phyloP scores from a whole-genome alignment of 2,329 filamentous ascomycete species.

The Cytospora paraplurivora region DNA sequence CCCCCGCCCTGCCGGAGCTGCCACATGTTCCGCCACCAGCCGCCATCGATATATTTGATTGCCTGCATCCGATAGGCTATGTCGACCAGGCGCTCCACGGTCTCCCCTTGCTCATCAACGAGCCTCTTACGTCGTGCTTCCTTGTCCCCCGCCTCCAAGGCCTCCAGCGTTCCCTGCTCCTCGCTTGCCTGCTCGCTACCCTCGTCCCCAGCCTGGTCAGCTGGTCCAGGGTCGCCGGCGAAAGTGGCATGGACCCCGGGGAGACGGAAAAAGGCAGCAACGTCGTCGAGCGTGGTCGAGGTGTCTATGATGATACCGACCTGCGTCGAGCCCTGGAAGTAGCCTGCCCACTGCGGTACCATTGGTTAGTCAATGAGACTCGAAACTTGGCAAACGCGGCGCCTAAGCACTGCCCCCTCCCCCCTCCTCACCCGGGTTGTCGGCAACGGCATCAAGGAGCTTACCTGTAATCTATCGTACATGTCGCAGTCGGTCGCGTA shows the following conservation, averaged over 20 bases:
- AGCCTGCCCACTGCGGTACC: constrained; percentile 43
- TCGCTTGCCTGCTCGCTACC: constrained; percentile 30
- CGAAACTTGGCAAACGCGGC: neutral
- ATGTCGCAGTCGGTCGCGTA: constrained; percentile 54
- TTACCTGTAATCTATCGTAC: constrained; percentile 23
- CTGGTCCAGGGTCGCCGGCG: constrained; percentile 39
- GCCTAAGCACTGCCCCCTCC: neutral
- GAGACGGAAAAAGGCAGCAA: constrained; percentile 46
- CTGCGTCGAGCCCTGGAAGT: constrained; percentile 42
- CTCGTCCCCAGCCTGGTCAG: constrained; percentile 31
- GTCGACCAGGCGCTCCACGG: constrained; percentile 35
- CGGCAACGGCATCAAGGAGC: neutral
- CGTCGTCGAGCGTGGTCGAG: constrained; percentile 44
- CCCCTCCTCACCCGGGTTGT: neutral
- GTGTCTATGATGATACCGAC: constrained; percentile 48
- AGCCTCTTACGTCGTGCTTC: constrained; percentile 41
- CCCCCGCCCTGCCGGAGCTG: constrained; percentile 55
- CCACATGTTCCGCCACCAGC: constrained; percentile 53
- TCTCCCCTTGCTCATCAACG: constrained; percentile 34
- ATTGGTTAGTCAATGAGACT: constrained; percentile 35
- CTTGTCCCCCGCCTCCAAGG: constrained; percentile 37
- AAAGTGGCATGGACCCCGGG: constrained; percentile 40
- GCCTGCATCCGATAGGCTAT: constrained; percentile 44
- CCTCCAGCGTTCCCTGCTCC: constrained; percentile 34
- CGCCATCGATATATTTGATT: constrained; percentile 45